Base-by-base conservation (phyloP, 2,329 filamentous ascomycete species). In the Eutypella sp. region DNA sequence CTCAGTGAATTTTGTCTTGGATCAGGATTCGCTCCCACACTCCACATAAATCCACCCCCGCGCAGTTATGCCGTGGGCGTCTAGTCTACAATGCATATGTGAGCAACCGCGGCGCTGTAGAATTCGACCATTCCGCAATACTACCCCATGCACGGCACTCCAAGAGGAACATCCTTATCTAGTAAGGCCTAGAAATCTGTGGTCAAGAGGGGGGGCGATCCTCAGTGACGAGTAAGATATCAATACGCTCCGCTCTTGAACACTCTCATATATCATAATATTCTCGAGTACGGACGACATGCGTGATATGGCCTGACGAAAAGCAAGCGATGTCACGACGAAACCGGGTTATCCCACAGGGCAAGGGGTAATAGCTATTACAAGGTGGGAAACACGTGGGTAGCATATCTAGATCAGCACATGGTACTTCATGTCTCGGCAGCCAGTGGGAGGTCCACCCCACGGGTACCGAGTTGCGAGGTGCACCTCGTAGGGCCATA, bases 201-300 rank as follows among this genome's bases (percentile, higher is more conserved):
- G 36, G 19, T 39, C 23, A 22, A 20, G 36, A 20, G 11, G 19
- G 36, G 36, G 36, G 11, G 19, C 36, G 19, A n/a, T 15, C n/a
- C 18, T 39, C 20, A 22, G 10, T 39, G 36, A 39, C 23, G 23
- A 39, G 36, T 39, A 39, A 22, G 36, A 39, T 39, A 24, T 39
- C 31, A 16, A 39, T 44, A 38, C 22, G 40, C 43, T 38, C 47
- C 46, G 45, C 33, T 44, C 40, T 47, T 44, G 22, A 51, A 50
- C 47, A 45, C 50, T 53, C n/a, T n/a, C 40, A 50, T 42, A 48
- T 56, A 45, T 52, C 45, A 51, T 48, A 55, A 51, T 44, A 20
- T 8, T 39, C 36, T 51, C 48, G 36, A 39, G 36, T 4, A 23
- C 23, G 22, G 13, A 6, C 31, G n/a, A 15, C 19, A 7, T 11